Percentiles rank a stretch among this genome's conserved stretches.
phyloP scores from a whole-genome alignment of 2,329 filamentous ascomycete genomes.

The Orbilia brochopaga region DNA sequence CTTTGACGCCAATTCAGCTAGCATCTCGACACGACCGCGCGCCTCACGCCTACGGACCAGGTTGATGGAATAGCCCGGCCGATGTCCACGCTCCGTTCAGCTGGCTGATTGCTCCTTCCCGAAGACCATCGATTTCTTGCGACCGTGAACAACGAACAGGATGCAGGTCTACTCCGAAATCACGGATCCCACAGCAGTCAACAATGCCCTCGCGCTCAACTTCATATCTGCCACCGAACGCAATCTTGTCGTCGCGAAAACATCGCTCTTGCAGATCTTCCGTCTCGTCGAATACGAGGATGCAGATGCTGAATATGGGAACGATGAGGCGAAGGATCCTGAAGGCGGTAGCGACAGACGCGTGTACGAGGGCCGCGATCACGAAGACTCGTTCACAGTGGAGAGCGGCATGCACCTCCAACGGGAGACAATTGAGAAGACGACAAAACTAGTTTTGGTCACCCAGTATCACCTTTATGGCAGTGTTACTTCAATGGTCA shows the following conservation, averaged over 20 bases:
- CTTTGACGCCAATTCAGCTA: neutral
- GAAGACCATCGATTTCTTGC: neutral
- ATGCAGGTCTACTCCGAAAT: conserved; percentile 78
- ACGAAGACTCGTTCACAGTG: conserved; percentile 71
- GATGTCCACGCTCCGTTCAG: conserved; percentile 5
- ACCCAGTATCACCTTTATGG: conserved; percentile 84
- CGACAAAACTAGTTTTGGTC: conserved; percentile 80
- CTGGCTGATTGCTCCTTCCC: conserved; percentile 1
- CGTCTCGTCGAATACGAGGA: conserved; percentile 64
- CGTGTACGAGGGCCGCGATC: conserved; percentile 67
- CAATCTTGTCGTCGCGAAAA: conserved; percentile 90
- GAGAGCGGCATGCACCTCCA: conserved; percentile 66
- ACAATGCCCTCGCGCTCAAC: conserved; percentile 79
- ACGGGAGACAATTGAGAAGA: conserved; percentile 69
- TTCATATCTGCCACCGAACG: conserved; percentile 76
- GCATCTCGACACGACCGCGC: neutral
- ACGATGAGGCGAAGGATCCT: conserved; percentile 60
- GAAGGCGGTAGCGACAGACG: conserved; percentile 59
- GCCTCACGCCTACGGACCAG: neutral
- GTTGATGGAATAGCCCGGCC: conserved; percentile 22
- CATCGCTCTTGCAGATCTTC: conserved; percentile 91
- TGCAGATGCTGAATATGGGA: conserved; percentile 55
- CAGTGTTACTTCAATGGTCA: conserved; percentile 80
- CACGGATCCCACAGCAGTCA: conserved; percentile 90
- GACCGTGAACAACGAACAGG: conserved; percentile 16